These are phyloP conservation scores for Hypocreales sp. DNA, from an alignment of 2,329 filamentous ascomycete species.

Conservation along the genomic window DNA sequence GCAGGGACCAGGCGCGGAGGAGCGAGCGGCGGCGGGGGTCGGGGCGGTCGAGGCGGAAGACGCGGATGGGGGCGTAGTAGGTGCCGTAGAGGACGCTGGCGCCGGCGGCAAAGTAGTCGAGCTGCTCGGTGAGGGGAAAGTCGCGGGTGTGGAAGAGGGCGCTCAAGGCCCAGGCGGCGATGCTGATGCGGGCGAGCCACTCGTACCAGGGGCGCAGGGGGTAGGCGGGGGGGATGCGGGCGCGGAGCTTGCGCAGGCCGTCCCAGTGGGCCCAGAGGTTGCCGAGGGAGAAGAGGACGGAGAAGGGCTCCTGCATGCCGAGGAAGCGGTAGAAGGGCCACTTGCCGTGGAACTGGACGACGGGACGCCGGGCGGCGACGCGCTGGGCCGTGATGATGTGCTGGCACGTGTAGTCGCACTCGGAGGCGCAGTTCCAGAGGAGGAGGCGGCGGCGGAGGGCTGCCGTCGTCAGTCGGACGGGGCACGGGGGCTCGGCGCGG, in stretches of 20 bases:
- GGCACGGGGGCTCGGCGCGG: constrained; percentile 4
- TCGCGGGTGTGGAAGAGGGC: constrained; percentile 89
- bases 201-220: constrained; percentile 68
- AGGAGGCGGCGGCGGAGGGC: constrained; percentile 75
- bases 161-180: constrained; percentile 75
- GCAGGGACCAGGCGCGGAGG: constrained; percentile 57
- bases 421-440: constrained; percentile 79
- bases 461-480: constrained; percentile 18
- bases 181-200: constrained; percentile 63
- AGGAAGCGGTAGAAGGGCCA: constrained; percentile 90
- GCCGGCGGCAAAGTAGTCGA: constrained; percentile 93
- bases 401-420: constrained; percentile 98
- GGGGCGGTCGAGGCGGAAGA: constrained; percentile 63
- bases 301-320: constrained; percentile 90
- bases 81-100: constrained; percentile 81
- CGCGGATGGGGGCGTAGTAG: constrained; percentile 68
- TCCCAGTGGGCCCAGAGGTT: constrained; percentile 77
- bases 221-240: constrained; percentile 57
- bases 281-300: constrained; percentile 80
- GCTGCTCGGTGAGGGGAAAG: constrained; percentile 70
- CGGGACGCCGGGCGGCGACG: constrained; percentile 44
- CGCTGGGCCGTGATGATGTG: constrained; percentile 72
- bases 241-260: constrained; percentile 57
- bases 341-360: constrained; percentile 95
- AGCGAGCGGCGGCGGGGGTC: constrained; percentile 28